Percentiles rank a stretch among this genome's conserved stretches.
phyloP scores from a whole-genome alignment of 805 yeast genomes.

The Metschnikowia henanensis region DNA sequence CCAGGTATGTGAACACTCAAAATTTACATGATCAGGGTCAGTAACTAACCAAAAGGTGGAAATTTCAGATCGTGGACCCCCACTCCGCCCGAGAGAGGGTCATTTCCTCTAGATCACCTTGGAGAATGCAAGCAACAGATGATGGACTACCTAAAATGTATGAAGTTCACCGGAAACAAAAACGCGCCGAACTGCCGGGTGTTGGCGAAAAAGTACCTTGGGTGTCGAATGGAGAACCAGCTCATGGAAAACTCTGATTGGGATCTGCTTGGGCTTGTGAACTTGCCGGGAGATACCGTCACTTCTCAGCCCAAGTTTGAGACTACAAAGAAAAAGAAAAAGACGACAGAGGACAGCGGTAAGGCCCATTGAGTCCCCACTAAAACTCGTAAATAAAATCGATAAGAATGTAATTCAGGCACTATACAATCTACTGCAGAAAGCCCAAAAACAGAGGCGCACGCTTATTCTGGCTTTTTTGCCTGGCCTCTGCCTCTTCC shows the following conservation, averaged over 20 bases:
- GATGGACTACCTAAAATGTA: constrained; percentile 73
- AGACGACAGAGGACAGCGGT: neutral
- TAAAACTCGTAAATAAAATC: constrained; percentile 4
- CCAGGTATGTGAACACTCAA: constrained; percentile 18
- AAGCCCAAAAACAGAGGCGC: too few relatives aligned
- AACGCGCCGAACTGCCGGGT: constrained; percentile 91
- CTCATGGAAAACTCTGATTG: constrained; percentile 43
- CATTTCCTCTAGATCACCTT: constrained; percentile 89
- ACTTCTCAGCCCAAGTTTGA: neutral
- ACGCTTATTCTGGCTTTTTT: constrained; percentile 1
- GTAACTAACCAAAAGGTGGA: constrained; percentile 19
- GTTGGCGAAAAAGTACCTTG: constrained; percentile 76
- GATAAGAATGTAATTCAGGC: neutral
- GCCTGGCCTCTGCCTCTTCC: constrained; percentile 18
- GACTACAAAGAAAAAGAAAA: neutral
- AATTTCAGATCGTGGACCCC: constrained; percentile 52
- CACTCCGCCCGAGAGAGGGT: constrained; percentile 94
- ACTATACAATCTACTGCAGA: neutral
- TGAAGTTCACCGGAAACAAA: constrained; percentile 73
- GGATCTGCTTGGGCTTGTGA: constrained; percentile 44
- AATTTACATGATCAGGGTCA: neutral
- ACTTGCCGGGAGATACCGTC: constrained; percentile 37
- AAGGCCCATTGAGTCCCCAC: too few relatives aligned
- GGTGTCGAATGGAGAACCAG: constrained; percentile 84
- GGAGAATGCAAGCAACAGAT: constrained; percentile 80